Percentiles rank a stretch among this genome's conserved stretches.
phyloP scores from a whole-genome alignment of 805 yeast species.

The Metschnikowia gelsemii region DNA sequence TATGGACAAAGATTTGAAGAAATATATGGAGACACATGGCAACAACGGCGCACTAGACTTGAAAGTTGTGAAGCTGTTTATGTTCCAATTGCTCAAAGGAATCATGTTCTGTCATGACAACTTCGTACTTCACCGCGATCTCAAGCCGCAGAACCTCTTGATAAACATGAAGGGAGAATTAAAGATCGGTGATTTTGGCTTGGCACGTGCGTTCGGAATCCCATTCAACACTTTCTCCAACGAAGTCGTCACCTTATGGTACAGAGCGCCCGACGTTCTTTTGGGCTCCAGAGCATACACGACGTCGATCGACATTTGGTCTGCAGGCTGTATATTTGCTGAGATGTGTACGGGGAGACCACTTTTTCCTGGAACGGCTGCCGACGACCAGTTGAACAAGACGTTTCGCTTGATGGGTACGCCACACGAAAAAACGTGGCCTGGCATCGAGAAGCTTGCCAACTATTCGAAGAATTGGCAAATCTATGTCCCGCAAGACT shows the following conservation, averaged over 20 bases:
- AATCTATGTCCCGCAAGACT: conserved; percentile 84
- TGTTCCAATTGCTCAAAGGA: conserved; percentile 91
- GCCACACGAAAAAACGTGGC: conserved; percentile 95
- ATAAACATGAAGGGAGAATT: conserved; percentile 88
- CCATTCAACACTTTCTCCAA: conserved; percentile 97
- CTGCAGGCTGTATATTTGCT: conserved; percentile 96
- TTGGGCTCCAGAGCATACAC: conserved; percentile 94
- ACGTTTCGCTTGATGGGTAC: conserved; percentile 95
- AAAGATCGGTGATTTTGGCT: conserved; percentile 94
- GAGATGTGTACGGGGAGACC: conserved; percentile 99
- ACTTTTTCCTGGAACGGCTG: conserved; percentile 91
- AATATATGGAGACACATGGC: conserved; percentile 90
- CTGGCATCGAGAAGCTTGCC: conserved; percentile 88
- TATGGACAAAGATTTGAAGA: conserved; percentile 90
- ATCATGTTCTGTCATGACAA: conserved; percentile 85
- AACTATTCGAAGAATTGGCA: conserved; percentile 85
- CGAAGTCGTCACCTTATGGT: conserved; percentile 98
- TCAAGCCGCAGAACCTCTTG: conserved; percentile 92
- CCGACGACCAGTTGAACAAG: conserved; percentile 90
- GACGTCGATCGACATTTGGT: conserved; percentile 97
- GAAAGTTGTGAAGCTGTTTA: conserved; percentile 78
- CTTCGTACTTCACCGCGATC: conserved; percentile 78
- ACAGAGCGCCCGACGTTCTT: conserved; percentile 95
- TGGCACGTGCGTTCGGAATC: conserved; percentile 96
- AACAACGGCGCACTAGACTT: conserved; percentile 70